Base-by-base conservation (phyloP, 148 eudicot genomes). In the Vaccinium darrowii region DNA sequence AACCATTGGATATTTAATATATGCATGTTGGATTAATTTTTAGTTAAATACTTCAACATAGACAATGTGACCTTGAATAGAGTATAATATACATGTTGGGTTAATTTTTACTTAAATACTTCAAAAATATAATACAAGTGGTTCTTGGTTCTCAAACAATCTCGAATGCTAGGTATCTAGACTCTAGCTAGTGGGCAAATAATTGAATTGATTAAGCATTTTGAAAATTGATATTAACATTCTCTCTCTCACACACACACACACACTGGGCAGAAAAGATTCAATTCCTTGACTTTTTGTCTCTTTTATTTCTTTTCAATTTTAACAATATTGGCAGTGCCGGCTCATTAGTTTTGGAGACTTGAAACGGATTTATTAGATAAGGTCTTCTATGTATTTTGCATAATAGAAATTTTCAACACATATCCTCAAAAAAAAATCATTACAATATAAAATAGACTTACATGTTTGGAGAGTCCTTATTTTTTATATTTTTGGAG, bases 1-100 rank as follows among this genome's bases (percentile, higher is more conserved):
- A 67, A 67, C 14, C 30, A 33, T 72, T 72, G 47, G 10, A 73
- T 30, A 73, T 43, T 43, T 43, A 43, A 43, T 43, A 43, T 4
- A 43, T 43, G 19, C 50, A 57, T 80, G 82, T 56, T 27, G 82
- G 69, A 80, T 19, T 80, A 80, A 19, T 43, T 43, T 43, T 43
- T 1, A 43, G 47, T 43, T 43, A 43, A 43, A 39, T 39, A 39
- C 43, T 39, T 39, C 43, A 39, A 43, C 4, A 43, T 43, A 43
- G 5, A 4, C 47, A 43, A 43, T 43, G 6, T 43, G 47, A 43
- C 47, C 1, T 39, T 43, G 5, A 43, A 43, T 43, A 43, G n/a
- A n/a, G n/a, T 54, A 54, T n/a, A 79, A 18, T 16, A 57, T 27
- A 10, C 50, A 57, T 80, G 82, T 56, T 27, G 82, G 69, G 57